A percentile compares a stretch with the other conserved stretches of the same genome.
These are phyloP conservation scores for Purpureocillium takamizusanense DNA, from an alignment of 2,329 filamentous ascomycete species.

Conservation along the genomic window DNA sequence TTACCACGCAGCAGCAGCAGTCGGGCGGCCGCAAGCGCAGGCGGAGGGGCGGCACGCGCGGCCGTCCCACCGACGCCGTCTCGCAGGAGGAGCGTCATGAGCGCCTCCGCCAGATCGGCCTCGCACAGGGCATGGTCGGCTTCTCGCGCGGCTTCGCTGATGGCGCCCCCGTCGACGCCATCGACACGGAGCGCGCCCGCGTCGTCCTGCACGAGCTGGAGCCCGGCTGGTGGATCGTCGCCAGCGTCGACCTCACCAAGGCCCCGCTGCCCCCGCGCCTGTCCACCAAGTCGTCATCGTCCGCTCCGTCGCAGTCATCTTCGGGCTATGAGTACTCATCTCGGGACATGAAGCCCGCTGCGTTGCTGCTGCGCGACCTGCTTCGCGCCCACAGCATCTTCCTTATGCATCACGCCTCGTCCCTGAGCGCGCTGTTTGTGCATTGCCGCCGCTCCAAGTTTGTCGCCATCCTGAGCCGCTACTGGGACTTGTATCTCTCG, in stretches of 20 bases:
- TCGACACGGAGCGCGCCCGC: constrained; percentile 85
- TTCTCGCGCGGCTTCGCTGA: constrained; percentile 85
- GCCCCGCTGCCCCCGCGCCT: constrained; percentile 51
- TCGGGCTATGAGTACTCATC: constrained; percentile 68
- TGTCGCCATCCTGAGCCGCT: constrained; percentile 62
- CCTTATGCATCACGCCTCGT: constrained; percentile 75
- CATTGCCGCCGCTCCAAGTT: constrained; percentile 60
- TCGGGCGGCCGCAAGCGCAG: constrained; percentile 26
- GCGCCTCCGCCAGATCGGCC: constrained; percentile 81
- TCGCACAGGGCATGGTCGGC: constrained; percentile 92
- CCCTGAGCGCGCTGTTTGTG: constrained; percentile 59
- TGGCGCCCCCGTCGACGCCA: constrained; percentile 66
- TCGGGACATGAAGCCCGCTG: constrained; percentile 77
- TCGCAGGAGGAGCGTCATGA: constrained; percentile 69
- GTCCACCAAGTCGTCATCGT: constrained; percentile 27
- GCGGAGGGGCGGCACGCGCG: constrained; percentile 31
- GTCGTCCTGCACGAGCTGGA: constrained; percentile 84
- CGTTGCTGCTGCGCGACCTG: constrained; percentile 71
- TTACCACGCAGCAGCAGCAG: constrained; percentile 23
- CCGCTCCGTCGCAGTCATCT: constrained; percentile 18
- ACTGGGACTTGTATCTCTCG: constrained; percentile 63
- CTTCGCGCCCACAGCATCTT: constrained; percentile 76
- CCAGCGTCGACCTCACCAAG: constrained; percentile 68
- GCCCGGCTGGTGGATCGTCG: constrained; percentile 88
- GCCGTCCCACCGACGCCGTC: constrained; percentile 31